Evolutionary conservation across 371 early-diverging fungal species (phyloP).

Genomic region (Mortierella sp.): DNA sequence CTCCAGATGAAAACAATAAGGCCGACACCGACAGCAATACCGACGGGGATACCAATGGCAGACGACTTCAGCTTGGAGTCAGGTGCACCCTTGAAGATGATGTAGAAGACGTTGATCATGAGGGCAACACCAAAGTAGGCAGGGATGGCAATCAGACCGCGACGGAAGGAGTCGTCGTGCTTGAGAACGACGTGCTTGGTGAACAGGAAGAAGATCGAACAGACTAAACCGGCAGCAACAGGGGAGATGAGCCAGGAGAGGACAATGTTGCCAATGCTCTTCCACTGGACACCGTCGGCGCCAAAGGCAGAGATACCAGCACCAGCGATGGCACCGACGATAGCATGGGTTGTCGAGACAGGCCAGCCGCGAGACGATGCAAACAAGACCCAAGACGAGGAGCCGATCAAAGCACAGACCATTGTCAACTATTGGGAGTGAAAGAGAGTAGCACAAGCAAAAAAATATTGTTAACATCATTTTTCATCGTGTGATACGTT

Average conservation of each 20-base stretch:
- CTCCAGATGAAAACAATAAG: slow-evolving; percentile 65
- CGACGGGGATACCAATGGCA: slow-evolving; percentile 62
- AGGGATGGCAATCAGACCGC: slow-evolving; percentile 83
- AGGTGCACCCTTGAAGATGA: slow-evolving; percentile 80
- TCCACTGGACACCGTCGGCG: slow-evolving; percentile 75
- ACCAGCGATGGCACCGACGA: slow-evolving; percentile 88
- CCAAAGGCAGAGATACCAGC: slow-evolving; percentile 86
- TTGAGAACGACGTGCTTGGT: slow-evolving; percentile 75
- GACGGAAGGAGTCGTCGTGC: slow-evolving; percentile 75
- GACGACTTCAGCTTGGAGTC: slow-evolving; percentile 57
- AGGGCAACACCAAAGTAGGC: slow-evolving; percentile 84
- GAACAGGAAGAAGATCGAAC: slow-evolving; percentile 73
- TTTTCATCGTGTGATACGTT: no score
- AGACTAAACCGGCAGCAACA: slow-evolving; percentile 73
- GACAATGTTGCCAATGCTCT: slow-evolving; percentile 81
- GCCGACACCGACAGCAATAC: slow-evolving; percentile 74
- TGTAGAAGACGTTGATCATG: slow-evolving; percentile 76
- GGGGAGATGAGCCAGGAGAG: slow-evolving; percentile 89
- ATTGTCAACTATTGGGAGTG: slow-evolving; percentile 66
- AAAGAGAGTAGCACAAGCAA: slow-evolving; percentile 26
- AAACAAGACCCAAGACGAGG: slow-evolving; percentile 82
- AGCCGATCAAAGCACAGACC: slow-evolving; percentile 85
- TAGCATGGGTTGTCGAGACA: slow-evolving; percentile 74
- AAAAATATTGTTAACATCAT: not conserved
- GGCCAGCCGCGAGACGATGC: slow-evolving; percentile 75